Evolutionary conservation across 169 alveolate genomes (phyloP).

Genomic region (Plasmodium berghei): DNA sequence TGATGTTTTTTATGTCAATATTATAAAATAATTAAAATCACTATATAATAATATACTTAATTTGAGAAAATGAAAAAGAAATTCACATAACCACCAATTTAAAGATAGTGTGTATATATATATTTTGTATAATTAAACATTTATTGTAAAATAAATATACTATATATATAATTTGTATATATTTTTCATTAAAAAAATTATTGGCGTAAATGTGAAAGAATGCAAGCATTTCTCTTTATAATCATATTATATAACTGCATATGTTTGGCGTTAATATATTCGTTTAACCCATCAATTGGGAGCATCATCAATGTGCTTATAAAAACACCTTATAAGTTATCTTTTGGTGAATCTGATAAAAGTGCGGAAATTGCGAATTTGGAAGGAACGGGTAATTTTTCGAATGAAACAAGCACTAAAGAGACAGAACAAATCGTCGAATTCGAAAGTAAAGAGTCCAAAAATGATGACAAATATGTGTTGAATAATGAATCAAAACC

Average conservation of each 20-base stretch:
- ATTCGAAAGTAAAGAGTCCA: background rate
- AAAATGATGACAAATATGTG: background rate
- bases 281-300: background rate
- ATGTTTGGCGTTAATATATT: background rate
- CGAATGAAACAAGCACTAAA: background rate
- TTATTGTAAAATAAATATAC: too few relatives aligned
- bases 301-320: background rate
- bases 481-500: background rate
- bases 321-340: conserved; percentile 7
- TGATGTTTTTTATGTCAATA: too few relatives aligned
- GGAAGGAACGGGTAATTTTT: background rate
- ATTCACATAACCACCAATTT: too few relatives aligned
- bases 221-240: background rate
- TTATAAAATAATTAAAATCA: too few relatives aligned
- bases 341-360: conserved; percentile 2
- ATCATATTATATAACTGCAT: background rate
- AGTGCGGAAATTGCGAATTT: conserved; percentile 1
- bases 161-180: too few relatives aligned
- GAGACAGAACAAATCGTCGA: background rate
- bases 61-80: too few relatives aligned
- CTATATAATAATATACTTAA: too few relatives aligned
- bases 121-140: too few relatives aligned
- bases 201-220: background rate
- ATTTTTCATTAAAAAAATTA: too few relatives aligned
- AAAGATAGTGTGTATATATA: too few relatives aligned